Evolutionary conservation across 2,329 filamentous ascomycete species (phyloP).

Genomic region (Alternaria angustiovoidea): DNA sequence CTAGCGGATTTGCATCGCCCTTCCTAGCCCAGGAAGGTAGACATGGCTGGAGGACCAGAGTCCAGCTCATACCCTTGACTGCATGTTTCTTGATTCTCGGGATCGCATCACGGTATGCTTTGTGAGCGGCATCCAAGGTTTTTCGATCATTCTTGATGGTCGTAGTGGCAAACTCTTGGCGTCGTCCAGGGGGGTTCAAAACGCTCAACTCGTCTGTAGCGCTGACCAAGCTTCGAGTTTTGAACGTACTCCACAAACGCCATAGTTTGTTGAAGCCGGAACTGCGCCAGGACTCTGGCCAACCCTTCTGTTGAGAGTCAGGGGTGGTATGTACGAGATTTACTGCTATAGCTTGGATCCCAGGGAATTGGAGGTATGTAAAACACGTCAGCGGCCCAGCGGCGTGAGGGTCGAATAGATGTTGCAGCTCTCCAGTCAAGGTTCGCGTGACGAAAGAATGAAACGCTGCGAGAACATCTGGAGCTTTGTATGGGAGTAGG

Average conservation of each 20-base stretch:
- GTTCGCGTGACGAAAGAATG: constrained; percentile 19
- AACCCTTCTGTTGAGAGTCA: constrained; percentile 28
- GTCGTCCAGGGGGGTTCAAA: constrained; percentile 16
- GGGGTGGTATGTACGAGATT: constrained; percentile 55
- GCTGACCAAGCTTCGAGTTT: constrained; percentile 40
- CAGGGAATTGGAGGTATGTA: constrained; percentile 67
- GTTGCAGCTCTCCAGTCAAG: constrained; percentile 6
- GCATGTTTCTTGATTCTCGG: constrained; percentile 27
- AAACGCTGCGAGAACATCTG: constrained; percentile 16
- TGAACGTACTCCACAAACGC: constrained; percentile 49
- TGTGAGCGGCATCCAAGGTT: constrained; percentile 40
- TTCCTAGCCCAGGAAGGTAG: constrained; percentile 25
- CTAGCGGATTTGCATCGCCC: constrained; percentile 24
- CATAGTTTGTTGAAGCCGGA: constrained; percentile 42
- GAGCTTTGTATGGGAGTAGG: constrained; percentile 18
- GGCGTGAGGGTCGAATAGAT: constrained; percentile 48
- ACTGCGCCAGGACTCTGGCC: constrained; percentile 44
- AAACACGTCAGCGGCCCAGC: constrained; percentile 63
- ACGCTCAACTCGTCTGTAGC: constrained; percentile 47
- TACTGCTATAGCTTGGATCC: constrained; percentile 56
- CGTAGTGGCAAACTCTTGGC: constrained; percentile 48
- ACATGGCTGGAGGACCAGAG: constrained; percentile 35
- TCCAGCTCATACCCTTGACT: constrained; percentile 45
- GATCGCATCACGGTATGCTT: constrained; percentile 40
- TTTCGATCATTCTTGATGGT: constrained; percentile 48